Conservation (phyloP, 2,329 filamentous ascomycete genomes). For the Emmonsiellopsis sp. region DNA sequence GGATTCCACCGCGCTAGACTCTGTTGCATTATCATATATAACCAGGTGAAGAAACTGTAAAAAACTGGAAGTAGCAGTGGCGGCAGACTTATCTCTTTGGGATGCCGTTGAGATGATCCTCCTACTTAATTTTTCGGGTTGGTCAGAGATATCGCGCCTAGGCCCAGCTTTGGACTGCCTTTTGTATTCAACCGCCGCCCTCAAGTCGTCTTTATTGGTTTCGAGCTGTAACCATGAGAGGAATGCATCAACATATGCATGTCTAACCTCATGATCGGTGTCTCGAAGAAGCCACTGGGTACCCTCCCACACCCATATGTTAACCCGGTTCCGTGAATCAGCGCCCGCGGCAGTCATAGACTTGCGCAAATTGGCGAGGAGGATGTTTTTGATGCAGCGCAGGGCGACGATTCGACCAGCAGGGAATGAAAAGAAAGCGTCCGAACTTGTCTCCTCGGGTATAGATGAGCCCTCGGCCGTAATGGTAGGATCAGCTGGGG, state of each 20-base stretch:
- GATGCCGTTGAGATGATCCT: slow-evolving; percentile 62
- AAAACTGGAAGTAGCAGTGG: slow-evolving; percentile 55
- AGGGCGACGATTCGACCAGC: slow-evolving; percentile 58
- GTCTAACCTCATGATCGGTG: slow-evolving; percentile 64
- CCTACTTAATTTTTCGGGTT: slow-evolving; percentile 37
- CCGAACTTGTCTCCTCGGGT: slow-evolving; percentile 43
- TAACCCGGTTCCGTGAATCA: slow-evolving; percentile 64
- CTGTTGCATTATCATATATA: slow-evolving; percentile 78
- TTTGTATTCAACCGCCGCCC: slow-evolving; percentile 49
- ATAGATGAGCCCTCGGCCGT: slow-evolving; percentile 26
- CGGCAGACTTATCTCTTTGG: slow-evolving; percentile 45
- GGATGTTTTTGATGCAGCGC: slow-evolving; percentile 68
- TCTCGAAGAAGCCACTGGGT: slow-evolving; percentile 88
- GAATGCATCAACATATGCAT: slow-evolving; percentile 76
- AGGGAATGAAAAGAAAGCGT: slow-evolving; percentile 54
- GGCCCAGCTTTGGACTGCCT: slow-evolving; percentile 35
- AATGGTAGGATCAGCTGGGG: slow-evolving; percentile 29
- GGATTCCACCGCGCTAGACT: slow-evolving; percentile 60
- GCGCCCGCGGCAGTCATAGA: slow-evolving; percentile 50
- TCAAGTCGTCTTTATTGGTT: slow-evolving; percentile 57
- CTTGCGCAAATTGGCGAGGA: slow-evolving; percentile 63
- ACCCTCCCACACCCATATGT: slow-evolving; percentile 85
- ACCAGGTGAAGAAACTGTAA: slow-evolving; percentile 73
- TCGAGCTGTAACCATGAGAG: slow-evolving; percentile 79
- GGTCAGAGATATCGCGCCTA: slow-evolving; percentile 33